Percentiles rank a stretch among this genome's conserved stretches.
phyloP scores from a whole-genome alignment of 1,284 basidiomycete genomes.

The Gymnopus androsaceus region DNA sequence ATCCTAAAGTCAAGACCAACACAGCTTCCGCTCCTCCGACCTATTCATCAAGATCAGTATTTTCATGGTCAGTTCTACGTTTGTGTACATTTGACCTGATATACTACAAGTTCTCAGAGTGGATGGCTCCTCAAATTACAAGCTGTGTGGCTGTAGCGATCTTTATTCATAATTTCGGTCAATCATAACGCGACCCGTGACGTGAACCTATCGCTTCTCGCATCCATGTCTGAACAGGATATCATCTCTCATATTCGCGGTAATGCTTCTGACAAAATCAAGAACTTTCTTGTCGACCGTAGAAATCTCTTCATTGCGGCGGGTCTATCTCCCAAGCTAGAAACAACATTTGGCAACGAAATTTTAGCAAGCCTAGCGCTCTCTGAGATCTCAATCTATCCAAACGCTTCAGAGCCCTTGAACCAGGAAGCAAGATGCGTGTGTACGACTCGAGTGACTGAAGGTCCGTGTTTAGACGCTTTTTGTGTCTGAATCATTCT shows the following conservation, averaged over 20 bases:
- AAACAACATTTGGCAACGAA: conserved; percentile 4
- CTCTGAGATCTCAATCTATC: not conserved
- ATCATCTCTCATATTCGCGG: conserved; percentile 10
- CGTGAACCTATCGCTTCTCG: not conserved
- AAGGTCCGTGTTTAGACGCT: not conserved
- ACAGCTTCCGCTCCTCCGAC: no score
- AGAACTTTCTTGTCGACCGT: conserved; percentile 6
- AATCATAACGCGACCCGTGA: not conserved
- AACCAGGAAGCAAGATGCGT: not conserved
- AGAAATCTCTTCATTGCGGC: conserved; percentile 5
- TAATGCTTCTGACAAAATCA: conserved; percentile 16
- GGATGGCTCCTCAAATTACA: no score
- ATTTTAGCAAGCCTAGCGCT: not conserved
- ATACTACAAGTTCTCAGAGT: no score
- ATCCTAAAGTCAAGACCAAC: no score
- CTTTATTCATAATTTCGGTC: no score
- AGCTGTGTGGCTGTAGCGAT: no score
- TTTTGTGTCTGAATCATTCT: not conserved
- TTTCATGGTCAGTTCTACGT: no score
- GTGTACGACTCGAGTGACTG: not conserved
- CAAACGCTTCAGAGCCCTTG: not conserved
- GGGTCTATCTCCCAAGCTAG: not conserved
- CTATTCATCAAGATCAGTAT: no score
- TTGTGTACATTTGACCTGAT: no score
- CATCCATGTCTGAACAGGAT: not conserved